These are phyloP conservation scores for Ilex aquifolium DNA, from an alignment of 257 asterid genomes.

Conservation along the genomic window DNA sequence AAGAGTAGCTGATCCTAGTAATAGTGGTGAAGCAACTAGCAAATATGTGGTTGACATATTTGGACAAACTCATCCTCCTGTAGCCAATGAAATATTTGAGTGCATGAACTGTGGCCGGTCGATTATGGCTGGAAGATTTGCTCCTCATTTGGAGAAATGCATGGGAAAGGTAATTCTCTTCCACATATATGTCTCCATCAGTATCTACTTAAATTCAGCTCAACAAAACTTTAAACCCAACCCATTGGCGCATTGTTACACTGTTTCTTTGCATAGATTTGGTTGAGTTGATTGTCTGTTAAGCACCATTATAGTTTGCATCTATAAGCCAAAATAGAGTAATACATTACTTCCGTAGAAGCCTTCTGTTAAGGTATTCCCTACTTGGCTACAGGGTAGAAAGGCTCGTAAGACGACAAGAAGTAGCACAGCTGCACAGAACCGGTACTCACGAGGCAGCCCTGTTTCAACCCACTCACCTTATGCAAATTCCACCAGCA, in stretches of 20 bases:
- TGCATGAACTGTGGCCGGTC: slow-evolving; percentile 93
- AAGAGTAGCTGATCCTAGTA: slow-evolving; percentile 66
- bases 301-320: no score
- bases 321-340: neutral
- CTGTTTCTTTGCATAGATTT: no score
- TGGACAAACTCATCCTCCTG: slow-evolving; percentile 89
- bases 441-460: slow-evolving; percentile 59
- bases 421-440: slow-evolving; percentile 72
- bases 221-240: neutral
- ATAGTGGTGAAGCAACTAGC: slow-evolving; percentile 65
- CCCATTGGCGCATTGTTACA: no score
- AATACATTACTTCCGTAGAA: neutral
- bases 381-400: slow-evolving; percentile 57
- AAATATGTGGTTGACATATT: slow-evolving; percentile 85
- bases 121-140: slow-evolving; percentile 82
- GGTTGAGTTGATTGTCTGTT: no score
- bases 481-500: slow-evolving; percentile 38
- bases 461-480: slow-evolving; percentile 36
- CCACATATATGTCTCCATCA: neutral
- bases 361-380: neutral
- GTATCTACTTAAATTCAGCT: neutral
- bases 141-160: slow-evolving; percentile 98
- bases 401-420: slow-evolving; percentile 96
- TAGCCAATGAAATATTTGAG: slow-evolving; percentile 73
- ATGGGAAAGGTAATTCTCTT: slow-evolving; percentile 83